phyloP scores from a whole-genome alignment of 2,329 filamentous ascomycete genomes.

The Waltergamsia citrina region DNA sequence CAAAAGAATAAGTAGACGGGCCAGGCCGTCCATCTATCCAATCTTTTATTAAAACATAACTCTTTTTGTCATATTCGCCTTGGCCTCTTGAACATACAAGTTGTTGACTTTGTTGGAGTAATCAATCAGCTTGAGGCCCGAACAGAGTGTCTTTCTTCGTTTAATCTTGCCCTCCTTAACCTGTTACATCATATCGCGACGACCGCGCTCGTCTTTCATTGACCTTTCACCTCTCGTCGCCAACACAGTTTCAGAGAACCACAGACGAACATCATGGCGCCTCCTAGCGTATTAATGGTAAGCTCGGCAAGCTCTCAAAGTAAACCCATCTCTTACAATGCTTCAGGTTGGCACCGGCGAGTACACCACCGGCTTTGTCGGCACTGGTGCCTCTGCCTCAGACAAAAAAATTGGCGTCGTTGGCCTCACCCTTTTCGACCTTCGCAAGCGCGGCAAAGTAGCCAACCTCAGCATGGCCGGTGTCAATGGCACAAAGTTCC shows the following conservation, averaged over 20 bases:
- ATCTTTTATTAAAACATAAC: background rate
- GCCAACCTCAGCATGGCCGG: conserved; percentile 82
- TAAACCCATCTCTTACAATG: background rate
- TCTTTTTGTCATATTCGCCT: no score
- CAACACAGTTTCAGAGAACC: no score
- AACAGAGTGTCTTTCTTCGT: no score
- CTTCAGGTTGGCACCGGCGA: conserved; percentile 77
- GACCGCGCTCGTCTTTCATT: no score
- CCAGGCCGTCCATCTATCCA: no score
- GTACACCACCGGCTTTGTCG: conserved; percentile 94
- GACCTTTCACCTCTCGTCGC: no score
- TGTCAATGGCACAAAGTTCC: conserved; percentile 80
- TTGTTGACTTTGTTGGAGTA: no score
- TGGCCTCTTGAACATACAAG: no score
- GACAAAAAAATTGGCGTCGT: conserved; percentile 97
- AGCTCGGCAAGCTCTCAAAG: conserved; percentile 10
- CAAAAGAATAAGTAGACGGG: conserved; percentile 1
- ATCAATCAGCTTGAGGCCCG: no score
- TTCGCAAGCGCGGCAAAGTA: conserved; percentile 82
- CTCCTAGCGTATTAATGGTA: conserved; percentile 62
- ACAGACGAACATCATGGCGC: conserved; percentile 45
- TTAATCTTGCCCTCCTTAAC: no score
- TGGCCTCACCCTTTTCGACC: conserved; percentile 79
- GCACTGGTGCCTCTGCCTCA: conserved; percentile 69
- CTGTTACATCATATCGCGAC: no score